Evolutionary conservation across 441 rosid genomes (phyloP), one percentile per base, ranked within the genome.

Genomic region (Viola pubescens): DNA sequence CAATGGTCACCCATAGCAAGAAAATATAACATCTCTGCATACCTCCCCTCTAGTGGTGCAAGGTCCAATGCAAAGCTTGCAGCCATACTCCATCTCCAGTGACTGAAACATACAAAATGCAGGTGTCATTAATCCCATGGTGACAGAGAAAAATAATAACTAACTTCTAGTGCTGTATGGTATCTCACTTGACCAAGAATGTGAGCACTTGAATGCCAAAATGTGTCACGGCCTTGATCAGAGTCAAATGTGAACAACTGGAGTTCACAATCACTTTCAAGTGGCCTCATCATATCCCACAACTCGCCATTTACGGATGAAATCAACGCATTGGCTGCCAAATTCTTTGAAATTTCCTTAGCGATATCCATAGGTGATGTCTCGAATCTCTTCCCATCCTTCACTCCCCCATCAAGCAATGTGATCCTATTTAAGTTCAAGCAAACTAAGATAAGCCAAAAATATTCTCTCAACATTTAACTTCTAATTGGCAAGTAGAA

Each of bases 1-100:
- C 9, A 46, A 46, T 26, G 34, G 34, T 26, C 34, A 26, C 49
- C 9, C n/a, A 46, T 5, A 46, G 3, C 4, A 6, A 9, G 37
- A 40, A 45, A 52, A 41, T 5, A 4, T n/a, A 7, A 26, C 11
- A 48, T 13, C 14, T 45, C 3, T 44, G 8, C 19, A 16, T 78
- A 91, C 97, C 97, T 94, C 99, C 48, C 97, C 98, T 79, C 97
- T 82, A 9, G 97, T 91, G 49, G 98, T 94, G 69, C 98, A 94
- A 45, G 99, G 99, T 56, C 98, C 98, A 42, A 91, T 94, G 77
- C 99, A 94, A 2, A 94, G 85, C 74, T 85, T 77, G 79, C 95
- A 94, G 42, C 99, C 97, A 71, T 88, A 94, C 61, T 74, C 77
- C 74, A 70, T 73, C 77, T 94, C 99, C 7, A 94, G 72, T 13